phyloP scores from a whole-genome alignment of 768 basidiomycete species.

The Rhizopogon vulgaris region DNA sequence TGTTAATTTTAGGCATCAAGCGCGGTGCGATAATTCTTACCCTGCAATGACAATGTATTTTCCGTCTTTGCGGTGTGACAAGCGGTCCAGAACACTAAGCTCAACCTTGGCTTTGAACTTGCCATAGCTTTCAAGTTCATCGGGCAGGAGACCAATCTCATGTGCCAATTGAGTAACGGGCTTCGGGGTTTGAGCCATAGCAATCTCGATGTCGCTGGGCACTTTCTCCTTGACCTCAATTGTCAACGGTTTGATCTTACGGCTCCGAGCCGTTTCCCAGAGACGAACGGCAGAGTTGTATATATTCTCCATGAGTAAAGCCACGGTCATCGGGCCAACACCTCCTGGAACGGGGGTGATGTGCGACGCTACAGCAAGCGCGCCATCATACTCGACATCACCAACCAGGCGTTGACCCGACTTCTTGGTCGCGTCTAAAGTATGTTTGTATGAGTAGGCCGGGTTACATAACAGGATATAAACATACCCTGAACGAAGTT shows the following conservation, averaged over 20 bases:
- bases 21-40: conserved; percentile 31
- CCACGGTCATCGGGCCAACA: conserved; percentile 99
- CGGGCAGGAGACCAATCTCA: conserved; percentile 81
- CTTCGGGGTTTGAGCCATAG: conserved; percentile 91
- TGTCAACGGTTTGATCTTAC: conserved; percentile 72
- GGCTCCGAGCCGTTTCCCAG: conserved; percentile 61
- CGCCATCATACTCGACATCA: conserved; percentile 84
- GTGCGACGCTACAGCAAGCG: conserved; percentile 71
- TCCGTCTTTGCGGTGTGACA: conserved; percentile 81
- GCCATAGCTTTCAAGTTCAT: conserved; percentile 92
- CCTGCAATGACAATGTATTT: conserved; percentile 97
- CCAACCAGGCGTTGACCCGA: conserved; percentile 94
- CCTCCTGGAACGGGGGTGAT: conserved; percentile 99
- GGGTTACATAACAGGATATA: neutral
- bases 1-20: conserved; percentile 8
- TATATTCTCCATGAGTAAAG: conserved; percentile 95
- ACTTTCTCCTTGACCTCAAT: conserved; percentile 80
- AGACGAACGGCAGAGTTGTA: conserved; percentile 75
- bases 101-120: conserved; percentile 98
- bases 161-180: conserved; percentile 75
- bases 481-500: conserved; percentile 83
- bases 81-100: conserved; percentile 77
- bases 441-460: neutral
- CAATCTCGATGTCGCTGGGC: conserved; percentile 95
- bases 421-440: conserved; percentile 80